These are phyloP conservation scores for Pleurostoma richardsiae DNA, from an alignment of 2,329 filamentous ascomycete genomes.

Conservation along the genomic window DNA sequence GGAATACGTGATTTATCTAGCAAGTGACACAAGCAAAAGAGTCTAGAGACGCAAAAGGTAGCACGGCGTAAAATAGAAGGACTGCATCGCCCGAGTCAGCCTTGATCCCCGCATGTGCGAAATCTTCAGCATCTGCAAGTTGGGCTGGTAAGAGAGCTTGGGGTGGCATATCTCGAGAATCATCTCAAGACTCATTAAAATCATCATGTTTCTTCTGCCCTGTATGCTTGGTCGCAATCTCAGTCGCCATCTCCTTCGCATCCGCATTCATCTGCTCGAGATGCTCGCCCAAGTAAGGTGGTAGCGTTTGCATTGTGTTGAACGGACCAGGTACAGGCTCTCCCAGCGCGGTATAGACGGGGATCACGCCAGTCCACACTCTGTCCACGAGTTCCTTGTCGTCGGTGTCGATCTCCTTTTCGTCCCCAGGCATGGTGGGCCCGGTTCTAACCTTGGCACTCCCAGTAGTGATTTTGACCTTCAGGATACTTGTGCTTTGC, in stretches of 20 bases:
- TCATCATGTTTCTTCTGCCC: no score
- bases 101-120: no score
- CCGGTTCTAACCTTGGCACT: conserved; percentile 71
- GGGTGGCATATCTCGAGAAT: no score
- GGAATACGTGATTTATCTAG: no score
- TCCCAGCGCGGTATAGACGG: conserved; percentile 59
- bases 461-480: conserved; percentile 61
- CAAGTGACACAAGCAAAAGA: no score
- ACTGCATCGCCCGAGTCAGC: no score
- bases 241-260: conserved; percentile 12
- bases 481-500: conserved; percentile 67
- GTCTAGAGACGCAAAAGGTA: no score
- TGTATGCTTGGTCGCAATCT: background rate
- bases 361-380: conserved; percentile 53
- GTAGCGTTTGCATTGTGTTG: conserved; percentile 54
- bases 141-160: no score
- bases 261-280: conserved; percentile 27
- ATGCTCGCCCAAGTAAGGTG: conserved; percentile 51
- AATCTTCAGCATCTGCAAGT: no score
- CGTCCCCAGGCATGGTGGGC: conserved; percentile 41
- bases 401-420: conserved; percentile 42
- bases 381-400: conserved; percentile 31
- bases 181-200: no score
- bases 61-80: no score
- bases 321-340: conserved; percentile 55